Base-by-base conservation (phyloP, 176 grass and related monocot genomes). In the Pontederia paniculata region DNA sequence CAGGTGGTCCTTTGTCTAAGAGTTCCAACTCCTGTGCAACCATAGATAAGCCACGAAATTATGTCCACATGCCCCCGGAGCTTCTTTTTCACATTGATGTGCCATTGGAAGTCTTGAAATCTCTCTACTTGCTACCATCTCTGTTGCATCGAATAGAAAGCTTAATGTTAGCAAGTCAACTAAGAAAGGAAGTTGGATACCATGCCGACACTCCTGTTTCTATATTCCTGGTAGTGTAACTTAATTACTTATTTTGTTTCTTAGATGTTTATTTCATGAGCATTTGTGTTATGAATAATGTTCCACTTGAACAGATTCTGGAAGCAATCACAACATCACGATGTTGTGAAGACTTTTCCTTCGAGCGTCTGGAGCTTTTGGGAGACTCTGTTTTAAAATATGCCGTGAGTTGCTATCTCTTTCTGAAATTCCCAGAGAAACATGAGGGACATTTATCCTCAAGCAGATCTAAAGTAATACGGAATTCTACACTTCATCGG, bases 381-480 rank as follows among this genome's bases (percentile, higher is more conserved):
- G 91, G 91, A 16, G 91, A 97, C 51, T 88, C 86, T 67, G 72
- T 90, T 59, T 66, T 97, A 66, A 90, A 97, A 69, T 97, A 97
- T 66, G 77, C 62, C 59, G 82, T 90, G 54, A 82, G 74, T 63
- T 84, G 86, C 65, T 45, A 68, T 55, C 73, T 90, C 70, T 97
- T 90, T 69, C 51, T 90, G n/a, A 84, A 71, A 67, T 87, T 84
- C 76, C 77, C 72, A 59, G 47, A 81, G 70, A 81, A 80, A 47
- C 71, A 90, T 46, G 91, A 90, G 57, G 91, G 86, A 0, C 74
- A 81, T 16, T 70, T 97, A 70, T 66, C 91, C 43, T 89, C 76
- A 48, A 46, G 16, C 52, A 81, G 83, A 50, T 66, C 47, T 42
- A 68, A 79, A 67, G 75, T 72, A 13, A 81, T 88, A 63, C 79